phyloP scores from a whole-genome alignment of 441 rosid genomes.

The Biscutella laevigata region DNA sequence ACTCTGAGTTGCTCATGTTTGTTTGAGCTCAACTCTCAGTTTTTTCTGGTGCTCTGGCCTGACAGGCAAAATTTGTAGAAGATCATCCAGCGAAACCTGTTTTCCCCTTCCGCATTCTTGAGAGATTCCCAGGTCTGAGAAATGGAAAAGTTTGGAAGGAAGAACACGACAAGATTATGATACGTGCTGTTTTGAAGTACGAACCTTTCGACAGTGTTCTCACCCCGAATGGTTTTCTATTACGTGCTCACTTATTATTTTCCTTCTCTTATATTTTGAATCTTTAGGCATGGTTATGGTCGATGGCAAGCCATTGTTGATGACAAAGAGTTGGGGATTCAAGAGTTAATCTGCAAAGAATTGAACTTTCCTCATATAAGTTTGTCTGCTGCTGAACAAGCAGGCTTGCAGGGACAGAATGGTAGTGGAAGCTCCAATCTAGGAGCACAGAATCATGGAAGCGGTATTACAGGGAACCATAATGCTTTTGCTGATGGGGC shows the following conservation, averaged over 20 bases:
- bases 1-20: background rate
- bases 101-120: slow-evolving; percentile 38
- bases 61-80: slow-evolving; percentile 40
- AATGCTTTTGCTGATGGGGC: slow-evolving; percentile 33
- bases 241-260: background rate
- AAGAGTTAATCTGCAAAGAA: slow-evolving; percentile 56
- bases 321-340: slow-evolving; percentile 58
- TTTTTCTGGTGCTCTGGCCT: no score
- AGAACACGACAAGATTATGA: slow-evolving; percentile 57
- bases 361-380: slow-evolving; percentile 38
- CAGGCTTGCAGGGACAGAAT: slow-evolving; percentile 31
- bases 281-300: slow-evolving; percentile 71
- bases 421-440: no score
- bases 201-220: slow-evolving; percentile 12
- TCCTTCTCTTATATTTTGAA: slow-evolving; percentile 15
- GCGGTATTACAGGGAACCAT: slow-evolving; percentile 26
- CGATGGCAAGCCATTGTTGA: slow-evolving; percentile 71
- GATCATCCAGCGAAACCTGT: slow-evolving; percentile 39
- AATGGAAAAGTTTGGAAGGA: slow-evolving; percentile 52
- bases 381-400: slow-evolving; percentile 39
- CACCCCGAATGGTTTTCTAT: background rate
- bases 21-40: slow-evolving; percentile 3
- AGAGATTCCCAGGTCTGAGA: slow-evolving; percentile 40
- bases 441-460: slow-evolving; percentile 32
- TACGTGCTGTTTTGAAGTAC: slow-evolving; percentile 67